A percentile compares a stretch with the other conserved stretches of the same genome.
These are phyloP conservation scores for Barnettozyma sp. DNA, from an alignment of 805 yeast species.

Conservation along the genomic window DNA sequence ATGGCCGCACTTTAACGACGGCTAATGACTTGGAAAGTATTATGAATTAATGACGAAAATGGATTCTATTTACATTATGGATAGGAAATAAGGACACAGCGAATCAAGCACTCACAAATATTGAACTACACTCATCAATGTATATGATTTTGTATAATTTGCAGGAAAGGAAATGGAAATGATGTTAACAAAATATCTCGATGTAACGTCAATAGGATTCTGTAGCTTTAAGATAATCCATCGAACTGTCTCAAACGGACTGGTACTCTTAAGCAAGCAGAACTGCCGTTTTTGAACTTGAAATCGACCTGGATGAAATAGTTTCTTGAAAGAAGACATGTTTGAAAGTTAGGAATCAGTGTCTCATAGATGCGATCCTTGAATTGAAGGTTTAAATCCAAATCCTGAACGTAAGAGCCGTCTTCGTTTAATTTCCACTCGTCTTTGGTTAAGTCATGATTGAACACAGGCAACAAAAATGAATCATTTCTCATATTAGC, in stretches of 20 bases:
- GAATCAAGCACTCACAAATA: too few species aligned
- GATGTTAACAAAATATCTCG: background rate
- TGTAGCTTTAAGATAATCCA: conserved; percentile 5
- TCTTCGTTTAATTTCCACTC: conserved; percentile 17
- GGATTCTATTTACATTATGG: conserved; percentile 7
- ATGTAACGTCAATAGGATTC: too few species aligned
- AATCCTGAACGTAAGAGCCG: conserved; percentile 10
- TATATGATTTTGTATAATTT: too few species aligned
- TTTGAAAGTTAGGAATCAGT: conserved; percentile 55
- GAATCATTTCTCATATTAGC: conserved; percentile 14
- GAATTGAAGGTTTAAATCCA: conserved; percentile 37
- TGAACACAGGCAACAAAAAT: conserved; percentile 6
- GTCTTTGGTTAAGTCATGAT: conserved; percentile 12
- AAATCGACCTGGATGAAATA: conserved; percentile 46
- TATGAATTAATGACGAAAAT: background rate
- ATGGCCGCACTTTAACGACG: conserved; percentile 21
- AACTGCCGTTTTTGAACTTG: conserved; percentile 29
- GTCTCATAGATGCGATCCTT: conserved; percentile 40
- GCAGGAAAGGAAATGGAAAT: background rate
- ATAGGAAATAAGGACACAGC: too few species aligned
- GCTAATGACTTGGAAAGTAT: conserved; percentile 8
- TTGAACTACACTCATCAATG: too few species aligned
- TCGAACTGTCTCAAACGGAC: conserved; percentile 30
- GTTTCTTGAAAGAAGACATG: conserved; percentile 52
- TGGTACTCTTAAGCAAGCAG: conserved; percentile 30